These are phyloP conservation scores for Teratosphaeria zuluensis DNA, from an alignment of 2,329 filamentous ascomycete species.

Conservation along the genomic window DNA sequence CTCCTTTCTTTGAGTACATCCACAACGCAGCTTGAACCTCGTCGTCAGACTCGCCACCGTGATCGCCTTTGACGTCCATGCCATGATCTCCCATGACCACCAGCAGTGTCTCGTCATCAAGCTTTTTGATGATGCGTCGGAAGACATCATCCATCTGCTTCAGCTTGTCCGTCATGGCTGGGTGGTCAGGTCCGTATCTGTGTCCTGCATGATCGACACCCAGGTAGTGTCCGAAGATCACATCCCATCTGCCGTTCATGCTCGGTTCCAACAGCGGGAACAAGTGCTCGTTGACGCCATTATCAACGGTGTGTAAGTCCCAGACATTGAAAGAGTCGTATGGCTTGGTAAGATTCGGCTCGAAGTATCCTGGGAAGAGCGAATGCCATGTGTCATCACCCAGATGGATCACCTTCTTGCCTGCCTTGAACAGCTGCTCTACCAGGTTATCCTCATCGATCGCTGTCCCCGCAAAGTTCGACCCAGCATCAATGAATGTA, in stretches of 20 bases:
- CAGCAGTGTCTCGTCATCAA: conserved; percentile 80
- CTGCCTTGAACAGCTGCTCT: conserved; percentile 52
- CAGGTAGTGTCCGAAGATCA: conserved; percentile 88
- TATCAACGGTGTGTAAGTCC: conserved; percentile 94
- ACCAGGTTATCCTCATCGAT: conserved; percentile 87
- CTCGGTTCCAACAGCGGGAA: conserved; percentile 65
- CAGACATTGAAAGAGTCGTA: conserved; percentile 98
- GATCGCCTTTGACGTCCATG: conserved; percentile 95
- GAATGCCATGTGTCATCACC: conserved; percentile 98
- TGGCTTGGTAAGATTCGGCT: conserved; percentile 70
- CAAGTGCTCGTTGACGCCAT: conserved; percentile 85
- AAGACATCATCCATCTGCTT: conserved; percentile 83
- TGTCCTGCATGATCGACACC: conserved; percentile 97
- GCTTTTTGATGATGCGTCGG: conserved; percentile 54
- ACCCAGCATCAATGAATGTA: conserved; percentile 87
- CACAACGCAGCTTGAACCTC: conserved; percentile 90
- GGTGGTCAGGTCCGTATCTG: conserved; percentile 85
- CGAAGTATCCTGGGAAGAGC: conserved; percentile 88
- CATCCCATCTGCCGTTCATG: conserved; percentile 68
- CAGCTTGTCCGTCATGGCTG: conserved; percentile 83
- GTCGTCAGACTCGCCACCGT: conserved; percentile 95
- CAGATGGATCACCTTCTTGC: conserved; percentile 77
- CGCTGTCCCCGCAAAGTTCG: conserved; percentile 87
- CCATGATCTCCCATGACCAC: conserved; percentile 99
- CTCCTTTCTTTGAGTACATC: conserved; percentile 89